Percentiles rank a stretch among this genome's conserved stretches.
Conservation (phyloP, 2,329 filamentous ascomycete genomes). For the Dryadomyces quercivorus region DNA sequence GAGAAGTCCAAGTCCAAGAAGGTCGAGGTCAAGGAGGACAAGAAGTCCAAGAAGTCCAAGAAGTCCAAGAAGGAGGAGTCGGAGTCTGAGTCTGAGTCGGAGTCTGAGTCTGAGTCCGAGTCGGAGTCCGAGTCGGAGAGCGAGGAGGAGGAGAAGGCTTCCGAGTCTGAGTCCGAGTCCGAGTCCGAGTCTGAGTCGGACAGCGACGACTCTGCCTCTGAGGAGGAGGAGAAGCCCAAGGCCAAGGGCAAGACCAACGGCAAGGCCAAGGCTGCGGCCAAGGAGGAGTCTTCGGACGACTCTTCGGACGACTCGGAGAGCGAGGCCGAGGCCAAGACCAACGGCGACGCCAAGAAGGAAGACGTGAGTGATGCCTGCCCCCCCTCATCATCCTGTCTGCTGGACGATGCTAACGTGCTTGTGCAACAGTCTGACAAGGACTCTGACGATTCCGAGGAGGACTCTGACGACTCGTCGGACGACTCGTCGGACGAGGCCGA, state of each 20-base stretch:
- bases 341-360: constrained; percentile 17
- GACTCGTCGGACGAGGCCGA: constrained; percentile 16
- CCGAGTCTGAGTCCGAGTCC: constrained; percentile 16
- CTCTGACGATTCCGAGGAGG: constrained; percentile 16
- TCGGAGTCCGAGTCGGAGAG: constrained; percentile 16
- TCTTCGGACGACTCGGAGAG: constrained; percentile 23
- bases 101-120: constrained; percentile 17
- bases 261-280: constrained; percentile 9
- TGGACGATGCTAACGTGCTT: constrained; percentile 1
- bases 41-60: constrained; percentile 31
- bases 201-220: constrained; percentile 12
- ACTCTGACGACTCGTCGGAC: constrained; percentile 22
- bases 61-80: constrained; percentile 14
- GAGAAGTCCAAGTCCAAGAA: constrained; percentile 41
- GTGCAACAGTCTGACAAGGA: constrained; percentile 10
- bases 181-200: constrained; percentile 3
- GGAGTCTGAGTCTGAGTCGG: constrained; percentile 20
- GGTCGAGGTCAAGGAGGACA: constrained; percentile 26
- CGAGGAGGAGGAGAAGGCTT: constrained; percentile 14
- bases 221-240: constrained; percentile 16
- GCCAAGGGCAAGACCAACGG: constrained; percentile 15
- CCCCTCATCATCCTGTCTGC: no score
- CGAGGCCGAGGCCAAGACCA: constrained; percentile 15
- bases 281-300: constrained; percentile 10
- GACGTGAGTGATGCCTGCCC: background rate